These are phyloP conservation scores for Terfezia claveryi DNA, from an alignment of 495 filamentous ascomycete species.

Conservation along the genomic window DNA sequence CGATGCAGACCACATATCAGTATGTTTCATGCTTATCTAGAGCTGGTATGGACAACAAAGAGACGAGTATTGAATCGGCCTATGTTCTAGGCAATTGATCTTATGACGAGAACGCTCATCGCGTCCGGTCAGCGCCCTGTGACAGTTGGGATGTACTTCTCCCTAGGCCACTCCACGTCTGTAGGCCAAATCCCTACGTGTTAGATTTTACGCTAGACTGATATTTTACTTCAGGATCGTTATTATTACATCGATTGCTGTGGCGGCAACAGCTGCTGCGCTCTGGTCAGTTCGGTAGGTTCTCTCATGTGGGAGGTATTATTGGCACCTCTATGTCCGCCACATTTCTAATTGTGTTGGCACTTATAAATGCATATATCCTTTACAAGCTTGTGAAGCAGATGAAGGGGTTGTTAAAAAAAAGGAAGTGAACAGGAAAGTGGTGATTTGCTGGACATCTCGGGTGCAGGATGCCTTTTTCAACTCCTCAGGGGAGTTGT, in stretches of 20 bases:
- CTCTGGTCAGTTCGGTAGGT: conserved; percentile 57
- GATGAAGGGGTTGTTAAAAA: conserved; percentile 24
- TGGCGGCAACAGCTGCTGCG: conserved; percentile 71
- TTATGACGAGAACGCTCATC: conserved; percentile 82
- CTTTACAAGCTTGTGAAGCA: conserved; percentile 48
- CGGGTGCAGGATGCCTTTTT: conserved; percentile 56
- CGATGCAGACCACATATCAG: conserved; percentile 87
- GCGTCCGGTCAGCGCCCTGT: conserved; percentile 69
- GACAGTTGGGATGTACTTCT: conserved; percentile 92
- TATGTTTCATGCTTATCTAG: conserved; percentile 12
- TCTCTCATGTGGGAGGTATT: conserved; percentile 64
- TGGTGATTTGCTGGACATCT: conserved; percentile 40
- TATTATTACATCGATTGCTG: conserved; percentile 70
- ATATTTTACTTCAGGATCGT: conserved; percentile 36
- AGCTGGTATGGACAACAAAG: not conserved
- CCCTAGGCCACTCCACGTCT: conserved; percentile 69
- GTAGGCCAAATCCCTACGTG: conserved; percentile 6
- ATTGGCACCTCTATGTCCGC: conserved; percentile 70
- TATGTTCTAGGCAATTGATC: conserved; percentile 50
- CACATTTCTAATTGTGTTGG: conserved; percentile 58
- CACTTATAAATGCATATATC: conserved; percentile 69
- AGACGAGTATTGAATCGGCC: not conserved
- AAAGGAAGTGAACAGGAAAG: conserved; percentile 7
- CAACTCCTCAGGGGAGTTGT: conserved; percentile 54
- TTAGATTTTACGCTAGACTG: not conserved